Base-by-base conservation (phyloP, 352 stramenopile species). In the Globisporangium irregulare region DNA sequence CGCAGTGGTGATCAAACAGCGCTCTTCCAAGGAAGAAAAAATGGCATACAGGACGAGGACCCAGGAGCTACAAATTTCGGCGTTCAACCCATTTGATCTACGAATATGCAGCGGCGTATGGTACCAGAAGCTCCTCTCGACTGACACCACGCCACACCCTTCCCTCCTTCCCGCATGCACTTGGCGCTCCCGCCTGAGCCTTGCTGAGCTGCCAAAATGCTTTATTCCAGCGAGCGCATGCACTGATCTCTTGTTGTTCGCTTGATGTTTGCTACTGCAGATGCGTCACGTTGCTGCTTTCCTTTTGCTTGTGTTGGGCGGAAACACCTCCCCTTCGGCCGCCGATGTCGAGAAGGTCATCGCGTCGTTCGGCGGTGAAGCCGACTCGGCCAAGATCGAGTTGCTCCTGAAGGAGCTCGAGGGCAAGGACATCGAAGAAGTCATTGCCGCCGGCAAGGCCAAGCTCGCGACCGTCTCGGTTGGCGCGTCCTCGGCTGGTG, bases 241-340 rank as follows among this genome's bases (percentile, higher is more conserved):
- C 29, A 50, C 56, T 62, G n/a, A 62, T 34, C 29, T n/a, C 20
- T 9, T 29, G 12, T 46, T 62, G 25, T 12, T 38, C 8, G 64
- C 38, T 64, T 66, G 46, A 2, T 55, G 29, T 0, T 38, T 25
- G 15, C 25, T 62, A 66, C 51, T 73, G 38, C 73, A 96, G 88
- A 96, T 96, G 88, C 88, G 88, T 96, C 88, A 96, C 86, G 86
- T 96, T 93, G 88, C 88, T 92, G 88, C 88, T 91, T 94, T 90
- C 75, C 83, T 96, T 77, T 82, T 96, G 77, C 81, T 76, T 87
- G 86, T 96, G 72, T 75, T 96, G 60, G 86, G 86, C 71, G 88
- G 88, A 80, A 96, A 96, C 79, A 79, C 82, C 65, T 74, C 79
- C 66, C 88, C 88, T 56, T 76, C 78, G 66, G 82, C 86, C 57